A percentile compares a stretch with the other conserved stretches of the same genome.
phyloP scores from a whole-genome alignment of 768 basidiomycete genomes.

The Boletus sp. region DNA sequence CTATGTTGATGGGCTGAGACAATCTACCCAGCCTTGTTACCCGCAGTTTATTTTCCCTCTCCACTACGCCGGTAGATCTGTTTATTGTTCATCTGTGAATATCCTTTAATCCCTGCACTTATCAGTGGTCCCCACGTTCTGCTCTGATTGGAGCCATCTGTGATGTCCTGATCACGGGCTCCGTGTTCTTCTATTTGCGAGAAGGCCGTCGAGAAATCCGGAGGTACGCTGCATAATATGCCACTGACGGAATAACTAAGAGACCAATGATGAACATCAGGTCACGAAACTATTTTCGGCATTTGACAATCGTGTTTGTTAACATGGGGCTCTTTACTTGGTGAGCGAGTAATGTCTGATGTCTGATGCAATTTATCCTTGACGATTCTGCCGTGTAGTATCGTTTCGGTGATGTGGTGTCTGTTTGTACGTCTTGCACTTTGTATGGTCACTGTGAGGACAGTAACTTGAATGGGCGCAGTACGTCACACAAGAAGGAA shows the following conservation, averaged over 20 bases:
- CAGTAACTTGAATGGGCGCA: background rate
- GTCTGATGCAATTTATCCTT: no score
- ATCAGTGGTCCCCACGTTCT: slow-evolving; percentile 15
- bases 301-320: slow-evolving; percentile 11
- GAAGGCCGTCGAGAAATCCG: slow-evolving; percentile 8
- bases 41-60: background rate
- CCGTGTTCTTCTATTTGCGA: slow-evolving; percentile 18
- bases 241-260: background rate
- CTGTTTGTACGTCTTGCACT: background rate
- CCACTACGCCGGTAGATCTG: no score
- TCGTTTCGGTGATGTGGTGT: slow-evolving; percentile 9
- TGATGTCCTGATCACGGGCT: slow-evolving; percentile 2
- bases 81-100: no score
- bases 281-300: slow-evolving; percentile 9
- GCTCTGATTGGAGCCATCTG: slow-evolving; percentile 28
- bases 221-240: background rate
- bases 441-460: no score
- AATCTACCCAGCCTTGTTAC: background rate
- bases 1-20: background rate
- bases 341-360: background rate
- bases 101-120: no score
- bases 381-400: background rate
- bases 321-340: slow-evolving; percentile 18
- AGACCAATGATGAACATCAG: background rate
- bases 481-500: background rate